A percentile compares a stretch with the other conserved stretches of the same genome.
Conservation (phyloP, 2,329 filamentous ascomycete genomes). For the Penicillium sclerotigenum region DNA sequence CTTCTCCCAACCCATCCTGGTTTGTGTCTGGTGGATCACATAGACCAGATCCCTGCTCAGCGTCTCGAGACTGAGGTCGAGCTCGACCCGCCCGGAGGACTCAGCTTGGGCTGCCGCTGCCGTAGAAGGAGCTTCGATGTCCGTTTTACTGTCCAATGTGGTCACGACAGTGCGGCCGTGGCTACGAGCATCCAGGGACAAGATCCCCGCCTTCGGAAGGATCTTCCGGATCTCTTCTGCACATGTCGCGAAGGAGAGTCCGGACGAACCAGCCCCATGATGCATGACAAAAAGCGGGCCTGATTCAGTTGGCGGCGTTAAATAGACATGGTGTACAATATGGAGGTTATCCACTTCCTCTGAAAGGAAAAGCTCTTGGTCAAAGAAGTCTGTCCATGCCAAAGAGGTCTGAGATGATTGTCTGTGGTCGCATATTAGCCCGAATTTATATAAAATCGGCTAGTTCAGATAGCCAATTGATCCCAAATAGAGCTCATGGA, state of each 20-base stretch:
- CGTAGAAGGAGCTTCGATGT: slow-evolving; percentile 7
- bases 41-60: slow-evolving; percentile 69
- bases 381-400: slow-evolving; percentile 87
- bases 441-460: background rate
- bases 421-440: slow-evolving; percentile 13
- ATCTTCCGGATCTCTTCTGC: slow-evolving; percentile 72
- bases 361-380: slow-evolving; percentile 74
- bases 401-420: slow-evolving; percentile 58
- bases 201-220: slow-evolving; percentile 74
- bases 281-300: slow-evolving; percentile 89
- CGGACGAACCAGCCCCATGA: slow-evolving; percentile 91
- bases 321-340: slow-evolving; percentile 77
- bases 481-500: background rate
- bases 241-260: slow-evolving; percentile 83
- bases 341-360: slow-evolving; percentile 36
- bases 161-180: slow-evolving; percentile 66
- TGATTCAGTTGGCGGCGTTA: slow-evolving; percentile 70
- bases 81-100: slow-evolving; percentile 34
- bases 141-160: background rate
- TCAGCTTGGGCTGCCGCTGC: slow-evolving; percentile 23
- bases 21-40: slow-evolving; percentile 65
- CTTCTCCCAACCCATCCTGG: slow-evolving; percentile 67
- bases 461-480: background rate
- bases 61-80: slow-evolving; percentile 70
- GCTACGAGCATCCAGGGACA: slow-evolving; percentile 80